phyloP scores from a whole-genome alignment of 2,329 filamentous ascomycete species.

The Xylaria sp. region DNA sequence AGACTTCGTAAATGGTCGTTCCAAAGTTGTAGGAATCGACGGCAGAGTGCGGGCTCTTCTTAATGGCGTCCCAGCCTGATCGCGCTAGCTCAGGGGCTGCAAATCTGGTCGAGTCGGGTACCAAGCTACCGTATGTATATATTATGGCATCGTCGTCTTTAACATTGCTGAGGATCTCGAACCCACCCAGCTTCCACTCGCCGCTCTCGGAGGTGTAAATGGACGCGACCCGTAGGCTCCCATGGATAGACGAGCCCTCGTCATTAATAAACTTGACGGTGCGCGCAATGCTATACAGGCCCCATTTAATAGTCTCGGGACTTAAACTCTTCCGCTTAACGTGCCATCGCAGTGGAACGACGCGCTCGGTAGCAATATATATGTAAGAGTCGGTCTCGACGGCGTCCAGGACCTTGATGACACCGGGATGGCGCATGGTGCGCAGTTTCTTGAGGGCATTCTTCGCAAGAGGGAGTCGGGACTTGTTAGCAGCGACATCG shows the following conservation, averaged over 20 bases:
- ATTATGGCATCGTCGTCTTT: slow-evolving; percentile 96
- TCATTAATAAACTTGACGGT: slow-evolving; percentile 97
- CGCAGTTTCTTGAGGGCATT: slow-evolving; percentile 95
- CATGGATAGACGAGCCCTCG: slow-evolving; percentile 91
- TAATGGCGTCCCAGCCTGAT: slow-evolving; percentile 91
- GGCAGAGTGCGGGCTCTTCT: slow-evolving; percentile 80
- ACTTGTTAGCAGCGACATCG: slow-evolving; percentile 83
- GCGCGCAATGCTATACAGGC: slow-evolving; percentile 84
- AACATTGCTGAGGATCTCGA: slow-evolving; percentile 92
- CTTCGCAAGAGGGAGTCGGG: slow-evolving; percentile 84
- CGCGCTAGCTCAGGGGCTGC: slow-evolving; percentile 87
- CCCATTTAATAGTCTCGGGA: slow-evolving; percentile 97
- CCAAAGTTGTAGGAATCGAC: slow-evolving; percentile 91
- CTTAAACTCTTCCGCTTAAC: slow-evolving; percentile 87
- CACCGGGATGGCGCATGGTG: slow-evolving; percentile 91
- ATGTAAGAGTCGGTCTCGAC: slow-evolving; percentile 97
- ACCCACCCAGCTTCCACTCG: slow-evolving; percentile 96
- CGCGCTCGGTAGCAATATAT: slow-evolving; percentile 92
- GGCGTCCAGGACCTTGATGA: slow-evolving; percentile 93
- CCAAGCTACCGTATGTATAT: slow-evolving; percentile 88
- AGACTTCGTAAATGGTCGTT: slow-evolving; percentile 86
- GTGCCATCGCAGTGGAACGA: slow-evolving; percentile 89
- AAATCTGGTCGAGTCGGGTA: slow-evolving; percentile 86
- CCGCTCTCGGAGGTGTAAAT: slow-evolving; percentile 95
- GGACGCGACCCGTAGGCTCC: slow-evolving; percentile 83